phyloP scores from a whole-genome alignment of 805 yeast species.

The Kockiozyma suomiensis region DNA sequence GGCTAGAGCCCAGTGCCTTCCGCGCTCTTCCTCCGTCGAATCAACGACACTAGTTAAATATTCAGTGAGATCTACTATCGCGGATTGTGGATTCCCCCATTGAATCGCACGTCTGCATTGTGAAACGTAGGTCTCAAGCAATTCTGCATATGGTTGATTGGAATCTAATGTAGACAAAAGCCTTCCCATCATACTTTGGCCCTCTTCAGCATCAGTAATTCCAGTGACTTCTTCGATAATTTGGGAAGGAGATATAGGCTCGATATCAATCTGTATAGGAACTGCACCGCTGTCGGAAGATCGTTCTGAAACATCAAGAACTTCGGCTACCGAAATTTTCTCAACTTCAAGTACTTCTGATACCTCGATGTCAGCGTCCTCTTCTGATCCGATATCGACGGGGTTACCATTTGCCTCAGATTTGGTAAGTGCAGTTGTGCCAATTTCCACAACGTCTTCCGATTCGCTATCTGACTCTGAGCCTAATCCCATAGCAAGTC shows the following conservation, averaged over 20 bases:
- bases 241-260: neutral
- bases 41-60: neutral
- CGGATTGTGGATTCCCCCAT: conserved; percentile 5
- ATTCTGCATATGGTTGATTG: neutral
- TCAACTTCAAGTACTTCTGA: neutral
- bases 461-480: neutral
- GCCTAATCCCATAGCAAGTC: conserved; percentile 15
- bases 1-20: neutral
- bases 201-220: neutral
- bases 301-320: neutral
- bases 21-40: neutral
- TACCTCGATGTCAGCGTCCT: neutral
- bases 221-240: neutral
- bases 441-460: neutral
- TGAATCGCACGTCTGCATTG: conserved; percentile 13
- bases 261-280: neutral
- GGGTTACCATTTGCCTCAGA: neutral
- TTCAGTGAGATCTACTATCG: conserved; percentile 5
- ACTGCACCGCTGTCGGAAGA: neutral
- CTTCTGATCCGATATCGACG: neutral
- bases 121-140: conserved; percentile 5
- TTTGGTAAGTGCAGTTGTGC: neutral
- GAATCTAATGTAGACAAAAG: neutral
- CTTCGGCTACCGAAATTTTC: neutral
- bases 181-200: neutral